phyloP scores from a whole-genome alignment of 192 early-diverging fungal genomes.

The Backusella psychrophila region DNA sequence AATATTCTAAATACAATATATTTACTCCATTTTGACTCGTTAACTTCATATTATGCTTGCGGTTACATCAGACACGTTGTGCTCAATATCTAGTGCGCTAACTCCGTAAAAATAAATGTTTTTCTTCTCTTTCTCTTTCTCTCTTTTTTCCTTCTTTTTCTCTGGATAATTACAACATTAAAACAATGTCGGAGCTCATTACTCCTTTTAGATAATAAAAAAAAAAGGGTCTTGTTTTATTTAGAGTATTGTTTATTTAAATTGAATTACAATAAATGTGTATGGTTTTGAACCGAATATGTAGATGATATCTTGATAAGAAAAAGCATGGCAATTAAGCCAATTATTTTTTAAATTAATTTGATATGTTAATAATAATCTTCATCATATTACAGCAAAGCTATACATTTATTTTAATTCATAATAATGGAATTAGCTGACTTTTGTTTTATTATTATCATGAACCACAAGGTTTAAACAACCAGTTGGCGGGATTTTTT shows the following conservation, averaged over 20 bases:
- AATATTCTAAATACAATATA: background rate
- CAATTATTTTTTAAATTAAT: background rate
- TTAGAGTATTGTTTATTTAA: background rate
- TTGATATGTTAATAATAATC: background rate
- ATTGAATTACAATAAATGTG: background rate
- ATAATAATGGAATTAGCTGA: background rate
- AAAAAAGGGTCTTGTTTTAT: background rate
- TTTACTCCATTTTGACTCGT: conserved; percentile 1
- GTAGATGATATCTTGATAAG: background rate
- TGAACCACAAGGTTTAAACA: background rate
- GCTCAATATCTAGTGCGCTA: background rate
- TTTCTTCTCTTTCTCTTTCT: background rate
- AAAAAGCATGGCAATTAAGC: conserved; percentile 3
- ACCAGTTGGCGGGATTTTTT: background rate
- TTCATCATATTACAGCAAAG: background rate
- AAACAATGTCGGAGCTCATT: background rate
- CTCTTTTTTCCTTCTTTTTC: background rate
- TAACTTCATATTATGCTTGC: background rate
- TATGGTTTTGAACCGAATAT: background rate
- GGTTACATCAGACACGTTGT: conserved; percentile 7
- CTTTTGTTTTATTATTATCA: background rate
- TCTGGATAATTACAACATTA: background rate
- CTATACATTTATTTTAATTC: background rate
- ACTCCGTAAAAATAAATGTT: background rate
- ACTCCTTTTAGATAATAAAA: background rate